A percentile compares a stretch with the other conserved stretches of the same genome.
Evolutionary conservation across 768 basidiomycete genomes (phyloP).

Genomic region (Calocybe gangraenosa): DNA sequence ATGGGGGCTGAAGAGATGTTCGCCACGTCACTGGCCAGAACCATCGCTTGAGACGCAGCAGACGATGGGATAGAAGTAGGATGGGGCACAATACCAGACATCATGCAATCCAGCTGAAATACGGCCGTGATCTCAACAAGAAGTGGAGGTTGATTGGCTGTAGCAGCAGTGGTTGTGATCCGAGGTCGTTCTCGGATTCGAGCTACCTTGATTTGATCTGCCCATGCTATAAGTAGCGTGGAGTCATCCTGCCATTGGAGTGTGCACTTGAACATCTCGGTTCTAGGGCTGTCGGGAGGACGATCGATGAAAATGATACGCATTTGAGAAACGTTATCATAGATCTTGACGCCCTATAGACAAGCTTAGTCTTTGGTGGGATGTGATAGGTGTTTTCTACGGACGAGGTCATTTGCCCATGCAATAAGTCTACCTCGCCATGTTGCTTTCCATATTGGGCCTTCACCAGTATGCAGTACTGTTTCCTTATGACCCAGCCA

Average conservation of each 20-base stretch:
- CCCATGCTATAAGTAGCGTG: conserved; percentile 91
- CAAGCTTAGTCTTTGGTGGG: too few relatives aligned
- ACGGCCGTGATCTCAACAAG: conserved; percentile 87
- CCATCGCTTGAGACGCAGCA: conserved; percentile 15
- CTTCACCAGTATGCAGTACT: conserved; percentile 76
- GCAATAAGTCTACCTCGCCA: conserved; percentile 88
- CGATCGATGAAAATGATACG: conserved; percentile 86
- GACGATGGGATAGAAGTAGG: conserved; percentile 34
- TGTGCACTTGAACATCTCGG: conserved; percentile 92
- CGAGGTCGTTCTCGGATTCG: conserved; percentile 65
- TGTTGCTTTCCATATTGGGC: conserved; percentile 88
- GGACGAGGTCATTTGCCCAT: conserved; percentile 91
- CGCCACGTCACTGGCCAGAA: conserved; percentile 10
- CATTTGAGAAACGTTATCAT: conserved; percentile 73
- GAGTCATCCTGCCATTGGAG: conserved; percentile 91
- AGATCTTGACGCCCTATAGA: conserved; percentile 87
- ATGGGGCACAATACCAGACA: conserved; percentile 86
- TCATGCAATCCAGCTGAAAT: conserved; percentile 93
- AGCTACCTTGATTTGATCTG: conserved; percentile 88
- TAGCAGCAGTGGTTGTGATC: conserved; percentile 34
- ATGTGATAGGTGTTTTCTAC: conserved; percentile 19
- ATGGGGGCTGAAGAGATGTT: conserved; percentile 15
- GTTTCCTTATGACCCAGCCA: conserved; percentile 96
- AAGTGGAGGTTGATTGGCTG: conserved; percentile 51
- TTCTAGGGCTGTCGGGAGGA: conserved; percentile 76